A percentile compares a stretch with the other conserved stretches of the same genome.
Evolutionary conservation across 371 early-diverging fungal genomes (phyloP).

Genomic region (Amoeboaphelidium protococcarum): DNA sequence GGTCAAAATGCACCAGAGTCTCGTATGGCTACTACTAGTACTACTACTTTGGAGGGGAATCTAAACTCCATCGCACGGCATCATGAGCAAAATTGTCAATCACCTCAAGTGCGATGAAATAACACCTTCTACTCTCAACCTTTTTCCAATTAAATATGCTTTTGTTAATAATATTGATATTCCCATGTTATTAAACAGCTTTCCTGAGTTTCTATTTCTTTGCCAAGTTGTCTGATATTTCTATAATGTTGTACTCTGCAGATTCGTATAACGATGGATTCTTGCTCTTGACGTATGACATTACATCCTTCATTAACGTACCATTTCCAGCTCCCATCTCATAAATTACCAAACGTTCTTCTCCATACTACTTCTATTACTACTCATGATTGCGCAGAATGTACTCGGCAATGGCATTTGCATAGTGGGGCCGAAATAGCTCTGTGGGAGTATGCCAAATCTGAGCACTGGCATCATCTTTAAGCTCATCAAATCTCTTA

Average conservation of each 20-base stretch:
- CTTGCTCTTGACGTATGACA: constrained; percentile 47
- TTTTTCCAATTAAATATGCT: constrained; percentile 70
- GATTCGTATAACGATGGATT: constrained; percentile 50
- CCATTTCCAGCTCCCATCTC: constrained; percentile 95
- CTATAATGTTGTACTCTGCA: constrained; percentile 65
- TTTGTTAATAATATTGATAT: constrained; percentile 54
- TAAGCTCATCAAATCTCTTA: constrained; percentile 30
- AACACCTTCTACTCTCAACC: constrained; percentile 41
- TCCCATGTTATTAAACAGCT: constrained; percentile 29
- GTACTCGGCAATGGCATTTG: constrained; percentile 67
- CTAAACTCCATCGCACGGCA: constrained; percentile 51
- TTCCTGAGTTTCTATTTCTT: not conserved
- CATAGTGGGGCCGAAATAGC: constrained; percentile 73
- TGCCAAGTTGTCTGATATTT: constrained; percentile 51
- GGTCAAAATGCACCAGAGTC: too few relatives aligned
- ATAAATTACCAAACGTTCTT: constrained; percentile 35
- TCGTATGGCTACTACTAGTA: too few relatives aligned
- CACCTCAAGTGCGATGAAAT: constrained; percentile 77
- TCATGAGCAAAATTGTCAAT: constrained; percentile 90
- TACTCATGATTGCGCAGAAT: constrained; percentile 28
- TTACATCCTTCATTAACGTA: constrained; percentile 68
- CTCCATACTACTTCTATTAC: constrained; percentile 11
- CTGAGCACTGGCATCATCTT: constrained; percentile 30
- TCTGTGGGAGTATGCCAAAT: constrained; percentile 95
- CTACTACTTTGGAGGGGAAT: too few relatives aligned